Percentiles rank a stretch among this genome's conserved stretches.
Conservation (phyloP, 495 filamentous ascomycete genomes). For the Daldinia childiae region DNA sequence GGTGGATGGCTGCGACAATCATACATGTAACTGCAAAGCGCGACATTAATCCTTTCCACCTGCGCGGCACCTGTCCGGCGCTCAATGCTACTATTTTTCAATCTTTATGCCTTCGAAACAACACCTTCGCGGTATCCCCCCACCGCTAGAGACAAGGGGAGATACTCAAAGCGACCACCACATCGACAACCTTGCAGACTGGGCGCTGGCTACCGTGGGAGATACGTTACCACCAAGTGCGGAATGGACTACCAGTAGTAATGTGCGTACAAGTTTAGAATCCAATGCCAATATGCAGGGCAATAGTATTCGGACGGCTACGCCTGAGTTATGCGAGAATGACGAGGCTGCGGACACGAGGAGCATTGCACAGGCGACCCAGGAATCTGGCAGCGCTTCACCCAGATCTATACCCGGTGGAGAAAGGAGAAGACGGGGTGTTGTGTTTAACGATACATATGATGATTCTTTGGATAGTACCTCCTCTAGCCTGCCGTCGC, state of each 20-base stretch:
- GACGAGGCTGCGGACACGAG: constrained; percentile 39
- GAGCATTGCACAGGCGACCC: constrained; percentile 43
- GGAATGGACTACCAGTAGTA: constrained; percentile 39
- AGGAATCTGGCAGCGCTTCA: constrained; percentile 44
- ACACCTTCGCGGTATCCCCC: constrained; percentile 49
- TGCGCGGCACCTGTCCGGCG: constrained; percentile 33
- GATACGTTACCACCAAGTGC: constrained; percentile 42
- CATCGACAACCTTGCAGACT: constrained; percentile 48
- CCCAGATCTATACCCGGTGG: constrained; percentile 56
- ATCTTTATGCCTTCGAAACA: constrained; percentile 42
- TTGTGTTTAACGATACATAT: constrained; percentile 63
- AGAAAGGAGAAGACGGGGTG: constrained; percentile 56
- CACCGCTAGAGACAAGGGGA: constrained; percentile 47
- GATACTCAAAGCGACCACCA: constrained; percentile 41
- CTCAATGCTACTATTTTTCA: constrained; percentile 39
- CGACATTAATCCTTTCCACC: constrained; percentile 24
- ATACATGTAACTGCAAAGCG: constrained; percentile 33
- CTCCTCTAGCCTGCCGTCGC: constrained; percentile 51
- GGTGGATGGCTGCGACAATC: constrained; percentile 32
- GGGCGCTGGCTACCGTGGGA: constrained; percentile 48
- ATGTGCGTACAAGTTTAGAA: constrained; percentile 30
- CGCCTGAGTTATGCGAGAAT: constrained; percentile 60
- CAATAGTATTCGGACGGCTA: constrained; percentile 61
- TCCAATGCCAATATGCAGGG: constrained; percentile 40
- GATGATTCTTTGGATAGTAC: constrained; percentile 52